Percentiles rank a stretch among this genome's conserved stretches.
These are phyloP conservation scores for Pelagophyceae sp. DNA, from an alignment of 352 stramenopile species.

Conservation along the genomic window DNA sequence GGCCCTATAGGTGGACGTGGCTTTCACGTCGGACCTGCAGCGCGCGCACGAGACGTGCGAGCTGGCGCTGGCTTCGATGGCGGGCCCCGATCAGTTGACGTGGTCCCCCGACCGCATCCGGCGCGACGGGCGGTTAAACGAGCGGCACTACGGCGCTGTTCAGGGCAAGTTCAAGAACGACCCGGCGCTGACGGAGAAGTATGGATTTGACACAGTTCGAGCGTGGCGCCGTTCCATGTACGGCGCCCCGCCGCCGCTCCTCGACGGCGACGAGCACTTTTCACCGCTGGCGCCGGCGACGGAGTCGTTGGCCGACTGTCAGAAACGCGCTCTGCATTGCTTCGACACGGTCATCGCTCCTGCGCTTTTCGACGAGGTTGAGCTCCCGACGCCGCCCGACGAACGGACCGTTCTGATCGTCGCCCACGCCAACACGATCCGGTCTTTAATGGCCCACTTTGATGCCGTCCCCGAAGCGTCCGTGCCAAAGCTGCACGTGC, in stretches of 20 bases:
- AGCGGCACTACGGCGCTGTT: conserved; percentile 34
- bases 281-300: conserved; percentile 26
- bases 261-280: conserved; percentile 25
- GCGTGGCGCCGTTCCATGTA: conserved; percentile 28
- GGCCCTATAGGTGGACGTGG: neutral
- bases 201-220: conserved; percentile 22
- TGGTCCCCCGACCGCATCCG: conserved; percentile 21
- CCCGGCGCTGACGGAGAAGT: conserved; percentile 24
- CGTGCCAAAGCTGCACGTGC: conserved; percentile 30
- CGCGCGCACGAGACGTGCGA: conserved; percentile 33
- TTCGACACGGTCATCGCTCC: conserved; percentile 26
- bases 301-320: conserved; percentile 31
- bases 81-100: conserved; percentile 22
- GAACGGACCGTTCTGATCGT: conserved; percentile 28
- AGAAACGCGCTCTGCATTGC: conserved; percentile 26
- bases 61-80: conserved; percentile 27
- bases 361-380: conserved; percentile 29
- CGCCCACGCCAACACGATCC: conserved; percentile 34
- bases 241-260: conserved; percentile 25
- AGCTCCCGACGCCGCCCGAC: conserved; percentile 27
- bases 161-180: conserved; percentile 34
- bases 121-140: conserved; percentile 27
- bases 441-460: conserved; percentile 32
- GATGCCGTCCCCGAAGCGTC: conserved; percentile 32
- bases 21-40: conserved; percentile 34